Evolutionary conservation across 306 rosid genomes (phyloP), one percentile per base, ranked within the genome.

Genomic region (Spatholobus suberectus): DNA sequence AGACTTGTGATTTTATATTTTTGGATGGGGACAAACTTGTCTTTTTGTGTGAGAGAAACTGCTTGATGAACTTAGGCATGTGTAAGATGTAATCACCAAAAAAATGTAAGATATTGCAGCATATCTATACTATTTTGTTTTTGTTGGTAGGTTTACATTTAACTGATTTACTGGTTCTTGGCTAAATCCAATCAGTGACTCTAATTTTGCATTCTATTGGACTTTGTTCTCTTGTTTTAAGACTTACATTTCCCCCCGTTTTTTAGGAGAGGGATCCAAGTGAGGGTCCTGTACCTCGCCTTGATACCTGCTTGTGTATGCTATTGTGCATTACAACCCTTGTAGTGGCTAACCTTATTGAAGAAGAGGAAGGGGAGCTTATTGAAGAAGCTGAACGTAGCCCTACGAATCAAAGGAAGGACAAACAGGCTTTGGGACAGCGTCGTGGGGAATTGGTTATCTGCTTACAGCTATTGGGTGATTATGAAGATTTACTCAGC

Each of bases 241-340:
- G 62, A 43, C 24, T 4, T 75, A 10, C 54, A 35, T 74, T 43
- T 14, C 7, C 11, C 18, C 26, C 76, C 46, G 44, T 68, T 73
- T 85, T 78, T 80, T 62, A 96, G 99, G 99, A 96, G 92, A 92
- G 97, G 84, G 98, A 92, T 89, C 92, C 96, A 10, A 79, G 86
- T 70, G 99, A 96, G 85, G 99, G 98, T 74, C 99, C 99, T 83
- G 97, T 91, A 71, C 98, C 99, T 87, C 97, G 98, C 77, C 90
- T 96, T 43, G 99, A 96, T 85, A 94, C 98, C 76, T 88, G 99
- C 89, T 82, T 96, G 85, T 92, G 94, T 91, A 87, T 94, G 98
- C 78, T 96, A 52, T 86, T 96, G 89, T 90, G 96, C 84, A 87
- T 92, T 71, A 85, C 98, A 14, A 91, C 94, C 57, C 98, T 94